Evolutionary conservation across 2,329 filamentous ascomycete species (phyloP).

Genomic region (Zalaria sp.): DNA sequence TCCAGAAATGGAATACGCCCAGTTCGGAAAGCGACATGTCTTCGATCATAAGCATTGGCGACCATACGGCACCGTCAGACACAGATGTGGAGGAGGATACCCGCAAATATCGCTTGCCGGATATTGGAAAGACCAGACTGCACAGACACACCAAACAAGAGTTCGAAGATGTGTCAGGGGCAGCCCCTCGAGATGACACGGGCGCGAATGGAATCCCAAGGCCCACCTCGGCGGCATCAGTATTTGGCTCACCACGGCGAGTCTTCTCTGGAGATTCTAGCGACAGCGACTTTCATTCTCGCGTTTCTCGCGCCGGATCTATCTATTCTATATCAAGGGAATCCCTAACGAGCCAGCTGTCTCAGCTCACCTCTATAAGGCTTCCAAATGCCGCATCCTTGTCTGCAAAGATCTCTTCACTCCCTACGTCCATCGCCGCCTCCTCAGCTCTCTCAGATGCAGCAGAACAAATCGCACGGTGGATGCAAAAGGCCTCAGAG

Average conservation of each 20-base stretch:
- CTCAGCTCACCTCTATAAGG: constrained; percentile 79
- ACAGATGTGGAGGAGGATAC: constrained; percentile 41
- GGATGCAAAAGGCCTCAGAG: constrained; percentile 85
- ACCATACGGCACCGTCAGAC: constrained; percentile 37
- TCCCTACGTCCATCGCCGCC: constrained; percentile 73
- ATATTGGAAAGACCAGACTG: constrained; percentile 47
- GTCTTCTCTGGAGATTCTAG: constrained; percentile 24
- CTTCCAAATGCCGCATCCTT: constrained; percentile 76
- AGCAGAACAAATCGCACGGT: constrained; percentile 81
- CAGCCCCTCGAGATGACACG: neutral
- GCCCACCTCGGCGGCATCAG: constrained; percentile 18
- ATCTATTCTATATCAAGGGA: constrained; percentile 87
- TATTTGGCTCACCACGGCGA: neutral
- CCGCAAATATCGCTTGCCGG: constrained; percentile 60
- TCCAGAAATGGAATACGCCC: too few relatives aligned
- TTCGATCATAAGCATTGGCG: constrained; percentile 37
- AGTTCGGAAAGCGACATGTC: constrained; percentile 27
- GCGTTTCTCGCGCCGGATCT: constrained; percentile 59
- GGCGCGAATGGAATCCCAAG: constrained; percentile 12
- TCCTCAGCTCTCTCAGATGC: constrained; percentile 72
- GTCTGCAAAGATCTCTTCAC: constrained; percentile 68
- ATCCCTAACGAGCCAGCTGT: constrained; percentile 86
- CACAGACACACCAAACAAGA: constrained; percentile 16
- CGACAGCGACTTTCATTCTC: constrained; percentile 51
- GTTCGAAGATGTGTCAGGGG: constrained; percentile 1